Conservation (phyloP, 2,329 filamentous ascomycete genomes). For the Penicillium sp. region DNA sequence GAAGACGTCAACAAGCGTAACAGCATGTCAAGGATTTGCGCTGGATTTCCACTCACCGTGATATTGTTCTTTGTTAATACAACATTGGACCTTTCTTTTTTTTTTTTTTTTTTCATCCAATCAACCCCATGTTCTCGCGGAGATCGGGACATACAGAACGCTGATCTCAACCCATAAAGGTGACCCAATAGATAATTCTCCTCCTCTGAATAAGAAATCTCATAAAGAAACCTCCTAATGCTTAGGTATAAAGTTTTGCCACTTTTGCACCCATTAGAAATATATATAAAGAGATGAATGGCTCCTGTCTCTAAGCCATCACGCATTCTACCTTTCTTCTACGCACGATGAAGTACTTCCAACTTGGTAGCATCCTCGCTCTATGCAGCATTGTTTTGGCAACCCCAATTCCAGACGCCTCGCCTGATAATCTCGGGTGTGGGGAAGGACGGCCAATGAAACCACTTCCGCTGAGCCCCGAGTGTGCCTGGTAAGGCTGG, state of each 20-base stretch:
- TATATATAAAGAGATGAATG: not conserved
- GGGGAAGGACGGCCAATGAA: not conserved
- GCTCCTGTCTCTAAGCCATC: not conserved
- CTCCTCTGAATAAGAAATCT: not conserved
- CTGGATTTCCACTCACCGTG: not conserved
- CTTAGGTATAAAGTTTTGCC: not conserved
- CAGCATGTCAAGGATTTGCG: not conserved
- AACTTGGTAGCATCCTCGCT: not conserved
- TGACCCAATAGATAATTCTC: not conserved
- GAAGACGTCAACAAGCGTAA: not conserved
- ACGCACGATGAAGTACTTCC: conserved; percentile 1
- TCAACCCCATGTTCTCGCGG: not conserved
- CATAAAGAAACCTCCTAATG: not conserved
- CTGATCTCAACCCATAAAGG: not conserved
- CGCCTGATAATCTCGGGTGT: not conserved
- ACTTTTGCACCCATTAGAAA: not conserved
- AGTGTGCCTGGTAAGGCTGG: not conserved
- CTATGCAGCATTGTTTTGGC: not conserved
- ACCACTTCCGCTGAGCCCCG: not conserved
- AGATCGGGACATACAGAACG: not conserved
- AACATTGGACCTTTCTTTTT: no score
- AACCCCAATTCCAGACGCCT: not conserved
- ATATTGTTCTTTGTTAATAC: not conserved
- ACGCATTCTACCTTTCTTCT: not conserved
- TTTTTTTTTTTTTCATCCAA: not conserved